Conservation (phyloP, 768 basidiomycete species). For the Termitomyces sp. region DNA sequence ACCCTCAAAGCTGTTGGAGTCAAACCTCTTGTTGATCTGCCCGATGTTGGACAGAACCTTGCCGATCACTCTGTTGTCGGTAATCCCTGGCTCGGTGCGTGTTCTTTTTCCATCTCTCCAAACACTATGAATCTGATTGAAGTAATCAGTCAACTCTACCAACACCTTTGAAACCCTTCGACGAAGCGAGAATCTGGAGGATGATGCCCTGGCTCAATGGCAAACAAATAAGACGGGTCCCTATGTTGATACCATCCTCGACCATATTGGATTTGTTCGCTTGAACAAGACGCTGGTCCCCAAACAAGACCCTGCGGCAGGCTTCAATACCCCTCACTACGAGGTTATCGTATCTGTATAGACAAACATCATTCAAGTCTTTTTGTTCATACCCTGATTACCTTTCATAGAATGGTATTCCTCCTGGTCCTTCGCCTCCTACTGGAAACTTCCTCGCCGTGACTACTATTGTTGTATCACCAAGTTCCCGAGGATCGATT, state of each 20-base stretch:
- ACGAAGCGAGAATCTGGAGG: slow-evolving; percentile 7
- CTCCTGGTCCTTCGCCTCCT: slow-evolving; percentile 6
- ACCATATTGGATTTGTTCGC: slow-evolving; percentile 26
- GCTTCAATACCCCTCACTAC: slow-evolving; percentile 29
- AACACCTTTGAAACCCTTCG: slow-evolving; percentile 24
- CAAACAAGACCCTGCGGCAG: slow-evolving; percentile 27
- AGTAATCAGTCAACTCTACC: slow-evolving; percentile 12
- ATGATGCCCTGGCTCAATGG: slow-evolving; percentile 23
- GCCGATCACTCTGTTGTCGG: slow-evolving; percentile 28
- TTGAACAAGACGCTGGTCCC: slow-evolving; percentile 14
- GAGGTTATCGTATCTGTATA: slow-evolving; percentile 28
- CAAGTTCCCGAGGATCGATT: slow-evolving; percentile 17
- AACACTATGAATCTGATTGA: neutral
- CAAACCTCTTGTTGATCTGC: no score
- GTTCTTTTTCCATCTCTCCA: neutral
- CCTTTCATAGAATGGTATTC: slow-evolving; percentile 8
- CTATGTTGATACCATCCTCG: slow-evolving; percentile 21
- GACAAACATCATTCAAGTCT: neutral
- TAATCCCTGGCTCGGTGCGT: slow-evolving; percentile 18
- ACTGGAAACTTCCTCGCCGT: slow-evolving; percentile 11
- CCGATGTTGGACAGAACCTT: no score
- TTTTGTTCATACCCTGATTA: neutral
- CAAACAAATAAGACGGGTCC: slow-evolving; percentile 26
- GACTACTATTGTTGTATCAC: slow-evolving; percentile 13
- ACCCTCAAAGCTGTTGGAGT: no score